Evolutionary conservation across 2,329 filamentous ascomycete genomes (phyloP).

Genomic region (Macrophomina pseudophaseolina): DNA sequence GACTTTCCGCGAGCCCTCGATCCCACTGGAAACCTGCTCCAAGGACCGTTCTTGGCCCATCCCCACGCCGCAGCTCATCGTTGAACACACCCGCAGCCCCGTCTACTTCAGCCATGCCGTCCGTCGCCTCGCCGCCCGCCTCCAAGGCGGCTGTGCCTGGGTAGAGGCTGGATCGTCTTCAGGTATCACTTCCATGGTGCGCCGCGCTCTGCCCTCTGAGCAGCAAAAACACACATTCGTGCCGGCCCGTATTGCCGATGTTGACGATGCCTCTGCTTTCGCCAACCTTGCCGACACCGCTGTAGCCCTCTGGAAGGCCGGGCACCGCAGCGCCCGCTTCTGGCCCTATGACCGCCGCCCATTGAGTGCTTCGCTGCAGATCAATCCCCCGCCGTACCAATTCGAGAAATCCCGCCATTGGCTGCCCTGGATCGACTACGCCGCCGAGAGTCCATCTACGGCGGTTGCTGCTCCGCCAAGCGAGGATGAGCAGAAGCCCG

Average conservation of each 20-base stretch:
- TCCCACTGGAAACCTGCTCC: not conserved
- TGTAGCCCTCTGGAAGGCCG: not conserved
- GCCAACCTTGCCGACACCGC: not conserved
- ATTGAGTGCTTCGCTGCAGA: too few species aligned
- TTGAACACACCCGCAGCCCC: slow-evolving; percentile 27
- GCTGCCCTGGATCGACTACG: not conserved
- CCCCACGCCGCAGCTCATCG: not conserved
- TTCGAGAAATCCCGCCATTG: slow-evolving; percentile 27
- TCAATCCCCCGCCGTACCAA: slow-evolving; percentile 25
- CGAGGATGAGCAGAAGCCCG: not conserved
- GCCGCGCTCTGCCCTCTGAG: slow-evolving; percentile 1
- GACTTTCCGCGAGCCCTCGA: slow-evolving; percentile 27
- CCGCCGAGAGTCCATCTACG: not conserved
- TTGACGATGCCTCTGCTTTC: not conserved
- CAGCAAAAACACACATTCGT: slow-evolving; percentile 3
- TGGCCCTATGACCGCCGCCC: not conserved
- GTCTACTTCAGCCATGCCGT: slow-evolving; percentile 26
- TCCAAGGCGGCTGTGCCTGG: slow-evolving; percentile 33
- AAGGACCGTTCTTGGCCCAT: not conserved
- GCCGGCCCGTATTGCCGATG: not conserved
- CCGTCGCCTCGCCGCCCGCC: slow-evolving; percentile 26
- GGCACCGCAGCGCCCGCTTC: not conserved
- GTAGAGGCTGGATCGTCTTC: slow-evolving; percentile 41
- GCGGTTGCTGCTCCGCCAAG: not conserved
- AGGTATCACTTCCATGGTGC: slow-evolving; percentile 25